Percentiles rank a stretch among this genome's conserved stretches.
Conservation (phyloP, 495 filamentous ascomycete species). For the Tricharina praecox region DNA sequence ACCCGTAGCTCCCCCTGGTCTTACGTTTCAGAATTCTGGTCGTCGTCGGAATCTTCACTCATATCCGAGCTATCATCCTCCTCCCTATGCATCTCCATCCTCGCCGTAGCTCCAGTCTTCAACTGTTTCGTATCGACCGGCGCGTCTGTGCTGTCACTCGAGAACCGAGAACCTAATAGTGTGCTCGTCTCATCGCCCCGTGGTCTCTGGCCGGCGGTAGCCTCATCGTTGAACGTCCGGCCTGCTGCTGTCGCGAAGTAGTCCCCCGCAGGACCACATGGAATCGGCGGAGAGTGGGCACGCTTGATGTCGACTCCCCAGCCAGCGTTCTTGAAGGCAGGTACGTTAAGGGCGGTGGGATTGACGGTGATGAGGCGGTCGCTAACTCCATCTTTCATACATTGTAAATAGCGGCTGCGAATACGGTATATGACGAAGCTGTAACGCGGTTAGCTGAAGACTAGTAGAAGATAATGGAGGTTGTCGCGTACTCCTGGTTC, state of each 20-base stretch:
- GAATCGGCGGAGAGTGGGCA: conserved; percentile 90
- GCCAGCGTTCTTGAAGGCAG: conserved; percentile 88
- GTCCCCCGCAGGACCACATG: conserved; percentile 72
- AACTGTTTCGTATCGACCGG: conserved; percentile 30
- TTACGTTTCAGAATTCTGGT: conserved; percentile 11
- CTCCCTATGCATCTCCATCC: conserved; percentile 58
- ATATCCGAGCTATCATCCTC: conserved; percentile 95
- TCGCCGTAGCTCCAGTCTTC: conserved; percentile 6
- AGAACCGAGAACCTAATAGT: conserved; percentile 30
- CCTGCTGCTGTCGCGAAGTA: conserved; percentile 66
- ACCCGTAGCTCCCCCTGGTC: conserved; percentile 30
- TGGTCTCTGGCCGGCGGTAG: conserved; percentile 44
- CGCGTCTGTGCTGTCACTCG: conserved; percentile 33
- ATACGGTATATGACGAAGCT: conserved; percentile 90
- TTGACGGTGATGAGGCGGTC: conserved; percentile 90
- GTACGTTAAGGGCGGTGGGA: conserved; percentile 72
- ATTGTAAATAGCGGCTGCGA: conserved; percentile 74
- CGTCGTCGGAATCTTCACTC: conserved; percentile 88
- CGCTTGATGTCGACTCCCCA: conserved; percentile 81
- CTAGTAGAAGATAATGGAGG: no score
- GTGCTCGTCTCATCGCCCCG: not conserved
- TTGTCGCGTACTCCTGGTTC: no score
- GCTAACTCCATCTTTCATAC: conserved; percentile 86
- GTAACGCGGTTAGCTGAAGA: conserved; percentile 21
- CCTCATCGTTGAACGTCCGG: conserved; percentile 52